Conservation (phyloP, 108 stramenopile species). For the Licmophora abbreviata region DNA sequence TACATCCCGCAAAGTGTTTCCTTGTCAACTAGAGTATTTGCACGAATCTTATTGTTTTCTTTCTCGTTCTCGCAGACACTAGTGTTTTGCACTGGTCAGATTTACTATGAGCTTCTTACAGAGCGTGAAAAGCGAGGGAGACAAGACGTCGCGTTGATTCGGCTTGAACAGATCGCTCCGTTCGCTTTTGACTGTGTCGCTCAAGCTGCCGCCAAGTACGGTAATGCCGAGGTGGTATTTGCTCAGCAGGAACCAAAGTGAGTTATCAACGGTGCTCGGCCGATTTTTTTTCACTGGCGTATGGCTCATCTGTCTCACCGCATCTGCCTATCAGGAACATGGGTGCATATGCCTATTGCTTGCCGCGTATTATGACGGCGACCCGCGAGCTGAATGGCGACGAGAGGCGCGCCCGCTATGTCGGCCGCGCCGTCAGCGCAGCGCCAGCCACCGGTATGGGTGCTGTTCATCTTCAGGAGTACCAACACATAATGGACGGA, state of each 20-base stretch:
- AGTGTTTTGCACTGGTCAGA: conserved; percentile 94
- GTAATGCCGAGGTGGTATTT: conserved; percentile 93
- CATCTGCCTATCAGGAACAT: too few relatives aligned
- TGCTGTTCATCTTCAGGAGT: conserved; percentile 82
- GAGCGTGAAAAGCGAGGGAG: conserved; percentile 77
- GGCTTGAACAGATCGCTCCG: conserved; percentile 97
- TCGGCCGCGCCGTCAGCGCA: conserved; percentile 89
- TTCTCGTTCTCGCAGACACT: conserved; percentile 39
- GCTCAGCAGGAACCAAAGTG: conserved; percentile 95
- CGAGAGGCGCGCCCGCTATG: conserved; percentile 88
- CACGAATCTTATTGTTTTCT: background rate
- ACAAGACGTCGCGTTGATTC: conserved; percentile 89
- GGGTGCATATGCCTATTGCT: conserved; percentile 91
- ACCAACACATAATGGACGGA: conserved; percentile 76
- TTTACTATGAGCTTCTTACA: conserved; percentile 95
- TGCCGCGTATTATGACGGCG: conserved; percentile 92
- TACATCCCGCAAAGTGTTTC: background rate
- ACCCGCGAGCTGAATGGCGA: conserved; percentile 85
- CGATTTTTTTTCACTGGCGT: background rate
- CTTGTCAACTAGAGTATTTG: background rate
- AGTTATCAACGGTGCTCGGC: too few relatives aligned
- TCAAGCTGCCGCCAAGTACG: conserved; percentile 57
- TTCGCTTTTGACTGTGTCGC: conserved; percentile 97
- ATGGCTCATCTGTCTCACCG: conserved; percentile 36
- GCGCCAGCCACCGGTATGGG: conserved; percentile 95